Evolutionary conservation across 2,329 filamentous ascomycete species (phyloP).

Genomic region (Aspergillus nomiae): DNA sequence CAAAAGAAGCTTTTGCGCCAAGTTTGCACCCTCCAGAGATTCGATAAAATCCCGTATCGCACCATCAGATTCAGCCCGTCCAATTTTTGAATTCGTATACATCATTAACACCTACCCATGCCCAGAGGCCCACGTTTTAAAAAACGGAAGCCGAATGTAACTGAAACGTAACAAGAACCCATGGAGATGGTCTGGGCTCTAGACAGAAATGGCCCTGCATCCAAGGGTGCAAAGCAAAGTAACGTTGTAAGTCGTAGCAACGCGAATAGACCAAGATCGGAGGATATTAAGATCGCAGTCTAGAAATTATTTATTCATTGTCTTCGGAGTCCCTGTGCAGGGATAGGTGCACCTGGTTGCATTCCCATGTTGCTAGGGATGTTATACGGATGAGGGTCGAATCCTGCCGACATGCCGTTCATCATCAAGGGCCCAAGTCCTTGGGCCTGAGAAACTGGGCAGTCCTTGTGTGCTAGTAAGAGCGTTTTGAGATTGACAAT

Average conservation of each 20-base stretch:
- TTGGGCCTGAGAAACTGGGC: slow-evolving; percentile 86
- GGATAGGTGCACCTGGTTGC: slow-evolving; percentile 39
- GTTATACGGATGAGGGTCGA: slow-evolving; percentile 45
- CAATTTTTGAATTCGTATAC: slow-evolving; percentile 40
- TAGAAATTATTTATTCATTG: slow-evolving; percentile 17
- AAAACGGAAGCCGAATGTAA: slow-evolving; percentile 27
- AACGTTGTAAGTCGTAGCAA: slow-evolving; percentile 5
- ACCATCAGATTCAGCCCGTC: slow-evolving; percentile 33
- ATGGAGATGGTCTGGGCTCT: slow-evolving; percentile 8
- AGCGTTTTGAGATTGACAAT: slow-evolving; percentile 94
- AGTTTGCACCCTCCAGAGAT: slow-evolving; percentile 32
- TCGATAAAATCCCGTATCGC: slow-evolving; percentile 28
- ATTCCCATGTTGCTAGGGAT: slow-evolving; percentile 46
- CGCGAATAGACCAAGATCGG: slow-evolving; percentile 8
- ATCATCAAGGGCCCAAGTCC: slow-evolving; percentile 57
- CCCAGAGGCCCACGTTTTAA: slow-evolving; percentile 27
- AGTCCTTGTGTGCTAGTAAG: slow-evolving; percentile 92
- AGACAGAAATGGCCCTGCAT: slow-evolving; percentile 14
- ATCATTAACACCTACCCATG: slow-evolving; percentile 45
- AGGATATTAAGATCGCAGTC: slow-evolving; percentile 12
- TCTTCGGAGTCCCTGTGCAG: slow-evolving; percentile 40
- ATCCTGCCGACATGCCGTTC: slow-evolving; percentile 43
- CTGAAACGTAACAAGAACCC: slow-evolving; percentile 10
- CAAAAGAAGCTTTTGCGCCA: slow-evolving; percentile 32
- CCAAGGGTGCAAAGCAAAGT: slow-evolving; percentile 6